Evolutionary conservation across 2,329 filamentous ascomycete species (phyloP), one percentile per base, ranked within the genome.

Genomic region (Cladophialophora chaetospira): DNA sequence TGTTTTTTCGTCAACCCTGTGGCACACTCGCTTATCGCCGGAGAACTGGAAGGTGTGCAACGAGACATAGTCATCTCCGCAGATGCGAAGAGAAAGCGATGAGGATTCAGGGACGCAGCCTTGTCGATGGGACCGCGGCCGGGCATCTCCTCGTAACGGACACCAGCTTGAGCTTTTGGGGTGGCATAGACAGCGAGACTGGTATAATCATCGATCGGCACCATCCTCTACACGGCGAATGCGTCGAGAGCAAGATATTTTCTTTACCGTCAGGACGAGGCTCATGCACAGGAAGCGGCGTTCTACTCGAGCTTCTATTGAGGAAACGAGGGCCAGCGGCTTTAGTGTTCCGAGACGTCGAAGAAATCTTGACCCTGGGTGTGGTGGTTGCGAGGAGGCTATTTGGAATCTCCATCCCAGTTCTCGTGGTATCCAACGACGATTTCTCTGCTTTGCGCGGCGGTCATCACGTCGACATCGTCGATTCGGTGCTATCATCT

Each of bases 261-360:
- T 77, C 73, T 1, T 75, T 79, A 11, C 77, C 78, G 0, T 66
- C 71, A 15, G 72, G 77, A n/a, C 72, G 77, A 17, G 77, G 77
- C 1, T 80, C 78, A 5, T 80, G 76, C 38, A 71, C 74, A 0
- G 78, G 76, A 0, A 79, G 77, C 11, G 70, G 70, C 1, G 72
- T 75, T 1, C 69, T 79, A n/a, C 60, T 80, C 4, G 76, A 80
- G 59, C 61, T 79, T 0, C 45, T 80, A 0, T 66, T 79, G 2
- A 74, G 73, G 15, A 67, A 66, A 1, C 70, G 66, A 6, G 72
- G 67, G 0, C 78, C 77, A 0, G 62, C 57, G 2, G 77, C 71
- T 0, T 53, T 80, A 13, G 61, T 80, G 0, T 79, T 80, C 33
- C 65, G 72, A 28, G 62, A 71, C 2, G 60, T 61, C 0, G 77